These are phyloP conservation scores for Volvox africanus DNA, from an alignment of 139 green algal genomes.

Conservation along the genomic window DNA sequence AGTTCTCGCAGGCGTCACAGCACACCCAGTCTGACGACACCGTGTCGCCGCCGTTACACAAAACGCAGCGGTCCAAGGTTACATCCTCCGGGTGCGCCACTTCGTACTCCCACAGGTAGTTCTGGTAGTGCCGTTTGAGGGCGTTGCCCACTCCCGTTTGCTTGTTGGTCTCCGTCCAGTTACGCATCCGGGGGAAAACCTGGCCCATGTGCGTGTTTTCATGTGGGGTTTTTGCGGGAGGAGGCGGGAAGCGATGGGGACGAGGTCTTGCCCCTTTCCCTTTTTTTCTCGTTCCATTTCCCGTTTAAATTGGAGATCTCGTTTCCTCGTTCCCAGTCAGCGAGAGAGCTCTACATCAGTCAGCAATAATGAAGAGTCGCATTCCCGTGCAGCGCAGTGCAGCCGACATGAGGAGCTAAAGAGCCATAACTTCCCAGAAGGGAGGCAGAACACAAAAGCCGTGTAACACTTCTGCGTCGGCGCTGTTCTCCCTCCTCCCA, in stretches of 20 bases:
- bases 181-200: conserved; percentile 83
- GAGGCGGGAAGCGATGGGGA: not conserved
- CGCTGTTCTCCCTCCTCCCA: too few species aligned
- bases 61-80: conserved; percentile 62
- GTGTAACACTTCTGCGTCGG: too few species aligned
- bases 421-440: too few species aligned
- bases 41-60: conserved; percentile 64
- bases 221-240: not conserved
- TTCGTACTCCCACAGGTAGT: conserved; percentile 87
- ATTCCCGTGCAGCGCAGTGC: too few species aligned
- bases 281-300: too few species aligned
- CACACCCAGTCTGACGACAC: conserved; percentile 71
- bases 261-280: not conserved
- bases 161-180: conserved; percentile 78
- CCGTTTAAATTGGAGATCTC: too few species aligned
- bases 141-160: conserved; percentile 90
- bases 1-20: conserved; percentile 74
- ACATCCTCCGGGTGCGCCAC: conserved; percentile 77
- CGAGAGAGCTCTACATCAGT: too few species aligned
- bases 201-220: conserved; percentile 12
- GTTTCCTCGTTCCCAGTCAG: too few species aligned
- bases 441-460: too few species aligned
- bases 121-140: conserved; percentile 90
- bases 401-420: too few species aligned
- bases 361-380: too few species aligned